Base-by-base conservation (phyloP, 352 stramenopile species). In the Pythium aphanidermatum region DNA sequence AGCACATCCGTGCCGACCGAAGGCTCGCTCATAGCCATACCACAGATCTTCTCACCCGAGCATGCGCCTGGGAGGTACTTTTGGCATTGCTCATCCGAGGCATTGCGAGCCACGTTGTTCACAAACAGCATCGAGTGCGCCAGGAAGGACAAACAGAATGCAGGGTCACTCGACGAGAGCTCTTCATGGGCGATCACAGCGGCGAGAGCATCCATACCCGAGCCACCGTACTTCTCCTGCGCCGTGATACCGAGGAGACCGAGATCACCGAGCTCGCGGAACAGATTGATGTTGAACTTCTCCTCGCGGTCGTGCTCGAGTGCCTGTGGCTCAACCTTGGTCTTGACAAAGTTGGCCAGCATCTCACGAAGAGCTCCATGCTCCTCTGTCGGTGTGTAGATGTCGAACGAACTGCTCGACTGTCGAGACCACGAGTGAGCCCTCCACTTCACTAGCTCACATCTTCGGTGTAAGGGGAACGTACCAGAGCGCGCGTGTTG, bases 1-100 rank as follows among this genome's bases (percentile, higher is more conserved):
- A 99, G 66, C 24, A 95, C 83, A 48, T 96, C 88, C 2, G 88
- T 97, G 32, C 97, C 97, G 32, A 96, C 92, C 24, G 92, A 95
- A 21, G 96, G 96, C 73, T 99, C 97, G 62, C 83, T 98, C 96
- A 99, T 99, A 42, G 89, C 94, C 95, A 99, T 99, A 26, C 96
- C 97, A 46, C 96, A 96, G 60, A 99, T 98, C 48, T 88, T 89
- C 10, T 71, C 76, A 25, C 96, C 97, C 2, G 83, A 86, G 60
- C 95, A 99, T 35, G 92, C 78, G 17, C 65, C 69, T 26, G 96
- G 95, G 0, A 99, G 68, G 65, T 87, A 92, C 64, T 89, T 86
- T 23, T 65, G 44, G 46, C 78, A 96, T 66, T 97, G 90, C 20
- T 63, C 83, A 10, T 95, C 65, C 32, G 63, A 96, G 16, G 84